Base-by-base conservation (phyloP, 2,329 filamentous ascomycete species). In the Hortaea werneckii region DNA sequence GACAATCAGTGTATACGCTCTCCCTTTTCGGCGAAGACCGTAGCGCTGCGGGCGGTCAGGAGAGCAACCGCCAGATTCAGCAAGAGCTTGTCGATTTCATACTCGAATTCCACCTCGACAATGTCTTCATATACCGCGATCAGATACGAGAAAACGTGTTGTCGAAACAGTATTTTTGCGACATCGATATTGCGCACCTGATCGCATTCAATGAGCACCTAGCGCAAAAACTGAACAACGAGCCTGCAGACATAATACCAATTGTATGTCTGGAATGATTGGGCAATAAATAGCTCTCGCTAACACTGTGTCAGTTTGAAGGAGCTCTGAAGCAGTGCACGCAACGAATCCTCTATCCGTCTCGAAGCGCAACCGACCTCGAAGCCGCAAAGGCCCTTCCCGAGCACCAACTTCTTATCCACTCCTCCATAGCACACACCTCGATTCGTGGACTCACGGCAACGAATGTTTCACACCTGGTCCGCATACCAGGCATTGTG, bases 161-260 rank as follows among this genome's bases (percentile, higher is more conserved):
- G 1, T 75, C 95, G 37, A 92, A 95, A 65, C 88, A 89, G 58
- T 96, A 88, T 70, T 95, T 83, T 67, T 95, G 92, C 72, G 90
- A 98, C 65, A 79, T 98, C 63, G 89, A 98, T 65, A 87, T 98
- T 57, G 87, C 85, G 51, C 90, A 98, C 65, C 72, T 98, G 48
- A 96, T 96, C 65, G 92, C 85, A 50, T 96, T 89, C 70, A 92
- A 94, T 61, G 90, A 96, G 67, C 88, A 95, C 65, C 76, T 98
- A 49, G 92, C 90, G 28, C 87, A 96, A 66, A 82, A 83, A 61
- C 75, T 98, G 51, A 85, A 84, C 13, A 92, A 85, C 41, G 87
- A 95, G 62, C 94, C 92, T 4, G 84, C 83, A 40, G 89, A 96
- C 47, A 85, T 95, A 46, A 92, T 98, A 48, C 90, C 92, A 49